A percentile compares a stretch with the other conserved stretches of the same genome.
Conservation (phyloP, 2,329 filamentous ascomycete genomes). For the Magnaporthiopsis poae region DNA sequence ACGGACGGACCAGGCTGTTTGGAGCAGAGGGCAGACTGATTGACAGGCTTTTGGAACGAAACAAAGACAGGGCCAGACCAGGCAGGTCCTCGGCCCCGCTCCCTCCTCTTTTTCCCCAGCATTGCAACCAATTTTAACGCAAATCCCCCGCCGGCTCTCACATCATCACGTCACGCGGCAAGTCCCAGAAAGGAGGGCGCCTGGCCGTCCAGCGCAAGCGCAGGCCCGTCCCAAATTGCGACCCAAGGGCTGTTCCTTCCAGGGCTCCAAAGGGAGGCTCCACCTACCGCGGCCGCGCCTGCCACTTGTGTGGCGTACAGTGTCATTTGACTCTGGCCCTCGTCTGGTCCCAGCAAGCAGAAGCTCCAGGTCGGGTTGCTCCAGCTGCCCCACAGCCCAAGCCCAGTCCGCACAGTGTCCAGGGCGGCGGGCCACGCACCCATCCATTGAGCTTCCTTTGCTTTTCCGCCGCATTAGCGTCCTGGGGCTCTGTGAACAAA, state of each 20-base stretch:
- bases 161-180: not conserved
- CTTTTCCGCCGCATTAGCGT: not conserved
- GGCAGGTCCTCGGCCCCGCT: not conserved
- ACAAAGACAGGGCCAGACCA: not conserved
- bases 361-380: not conserved
- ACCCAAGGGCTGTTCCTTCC: not conserved
- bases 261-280: not conserved
- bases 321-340: not conserved
- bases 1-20: not conserved
- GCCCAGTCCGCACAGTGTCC: not conserved
- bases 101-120: not conserved
- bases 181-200: not conserved
- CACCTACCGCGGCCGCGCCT: not conserved
- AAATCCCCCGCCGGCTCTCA: not conserved
- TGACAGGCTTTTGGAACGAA: not conserved
- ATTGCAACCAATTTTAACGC: not conserved
- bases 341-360: no score
- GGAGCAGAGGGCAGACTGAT: not conserved
- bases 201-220: not conserved
- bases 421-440: not conserved
- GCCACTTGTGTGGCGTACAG: not conserved
- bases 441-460: not conserved
- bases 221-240: not conserved
- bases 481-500: not conserved
- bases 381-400: not conserved